Conservation (phyloP, 2,329 filamentous ascomycete genomes). For the Penicillium olsonii region DNA sequence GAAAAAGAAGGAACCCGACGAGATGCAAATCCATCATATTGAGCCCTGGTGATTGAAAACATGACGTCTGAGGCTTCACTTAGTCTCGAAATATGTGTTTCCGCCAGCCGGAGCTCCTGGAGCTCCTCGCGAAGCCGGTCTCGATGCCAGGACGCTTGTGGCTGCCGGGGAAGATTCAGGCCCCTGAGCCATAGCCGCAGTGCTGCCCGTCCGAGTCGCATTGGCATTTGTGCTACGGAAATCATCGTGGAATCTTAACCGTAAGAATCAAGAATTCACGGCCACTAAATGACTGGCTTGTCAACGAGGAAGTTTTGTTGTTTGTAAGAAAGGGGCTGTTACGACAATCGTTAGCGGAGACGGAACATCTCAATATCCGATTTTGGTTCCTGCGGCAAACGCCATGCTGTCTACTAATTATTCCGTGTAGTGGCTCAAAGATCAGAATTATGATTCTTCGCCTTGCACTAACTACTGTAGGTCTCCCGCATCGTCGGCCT, state of each 20-base stretch:
- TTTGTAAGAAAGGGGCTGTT: not conserved
- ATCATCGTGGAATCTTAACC: not conserved
- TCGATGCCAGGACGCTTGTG: slow-evolving; percentile 41
- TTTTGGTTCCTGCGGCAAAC: not conserved
- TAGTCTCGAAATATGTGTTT: slow-evolving; percentile 32
- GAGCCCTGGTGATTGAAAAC: slow-evolving; percentile 44
- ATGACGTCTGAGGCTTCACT: slow-evolving; percentile 51
- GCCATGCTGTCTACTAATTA: not conserved
- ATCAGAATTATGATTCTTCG: not conserved
- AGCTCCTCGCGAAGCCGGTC: slow-evolving; percentile 45
- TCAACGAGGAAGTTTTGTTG: not conserved
- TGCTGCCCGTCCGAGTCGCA: not conserved
- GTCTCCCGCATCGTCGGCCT: too few species aligned
- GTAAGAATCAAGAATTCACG: too few species aligned
- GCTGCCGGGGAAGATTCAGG: slow-evolving; percentile 36
- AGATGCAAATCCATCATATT: slow-evolving; percentile 41
- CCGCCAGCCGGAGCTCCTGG: slow-evolving; percentile 36
- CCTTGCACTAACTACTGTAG: not conserved
- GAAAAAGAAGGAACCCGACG: slow-evolving; percentile 28
- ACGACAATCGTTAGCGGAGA: not conserved
- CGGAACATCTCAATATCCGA: not conserved
- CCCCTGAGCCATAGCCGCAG: slow-evolving; percentile 14
- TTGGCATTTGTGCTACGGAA: not conserved
- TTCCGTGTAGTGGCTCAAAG: not conserved
- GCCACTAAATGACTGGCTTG: not conserved